Base-by-base conservation (phyloP, 805 yeast species). In the Cyberlindnera euphorbiiphila region DNA sequence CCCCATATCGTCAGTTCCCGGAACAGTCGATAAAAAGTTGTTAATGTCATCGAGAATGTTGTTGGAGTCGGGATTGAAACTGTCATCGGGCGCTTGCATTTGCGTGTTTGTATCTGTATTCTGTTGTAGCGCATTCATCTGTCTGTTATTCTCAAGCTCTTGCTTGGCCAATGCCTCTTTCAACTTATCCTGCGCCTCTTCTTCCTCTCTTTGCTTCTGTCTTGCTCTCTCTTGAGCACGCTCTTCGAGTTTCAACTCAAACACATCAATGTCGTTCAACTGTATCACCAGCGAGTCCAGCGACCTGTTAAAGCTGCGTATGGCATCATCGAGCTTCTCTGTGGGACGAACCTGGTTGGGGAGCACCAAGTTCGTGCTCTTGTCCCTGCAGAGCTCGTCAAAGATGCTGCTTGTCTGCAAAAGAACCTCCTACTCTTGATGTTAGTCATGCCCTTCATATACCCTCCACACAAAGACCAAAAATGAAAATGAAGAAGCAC, bases 1-100 rank as follows among this genome's bases (percentile, higher is more conserved):
- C 18, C 50, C 56, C 24, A 57, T 40, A 14, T 58, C 65, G 6
- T 51, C 42, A 25, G 57, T 49, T 36, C 62, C 69, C 24, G 60
- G 57, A 4, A 54, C 55, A 9, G 50, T 47, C 8, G 56, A 45
- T 14, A 56, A 36, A 27, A 56, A 56, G 14, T 53, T 51, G 25
- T 53, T 53, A 17, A 56, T 45, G 27, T 56, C 60, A n/a, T 51
- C 49, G n/a, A 56, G 30, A 6, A 56, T 47, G 26, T 37, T 41
- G 25, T 21, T 27, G 9, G 37, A 22, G n/a, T 46, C 44, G 20
- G 34, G 36, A 15, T 38, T 30, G 32, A 45, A 48, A 21, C 43
- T 36, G 6, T 30, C 27, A 10, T 31, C 26, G 11, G 23, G n/a
- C n/a, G n/a, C n/a, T n/a, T n/a, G n/a, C n/a, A n/a, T n/a, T n/a